Percentiles rank a stretch among this genome's conserved stretches.
Evolutionary conservation across 177 flowering plant species (phyloP).

Genomic region (Vitis hybrid): DNA sequence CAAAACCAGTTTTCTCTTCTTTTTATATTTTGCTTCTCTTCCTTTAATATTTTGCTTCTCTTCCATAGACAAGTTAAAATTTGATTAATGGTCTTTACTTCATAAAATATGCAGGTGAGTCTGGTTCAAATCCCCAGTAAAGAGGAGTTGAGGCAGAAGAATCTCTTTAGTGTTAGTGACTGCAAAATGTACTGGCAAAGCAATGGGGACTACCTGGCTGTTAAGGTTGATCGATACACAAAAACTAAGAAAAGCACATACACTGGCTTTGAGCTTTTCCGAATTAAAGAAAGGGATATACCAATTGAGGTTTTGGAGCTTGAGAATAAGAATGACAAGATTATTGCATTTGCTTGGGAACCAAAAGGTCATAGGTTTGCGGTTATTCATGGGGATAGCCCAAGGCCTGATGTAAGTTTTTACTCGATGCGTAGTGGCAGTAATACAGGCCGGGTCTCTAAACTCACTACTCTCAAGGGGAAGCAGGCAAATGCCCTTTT

Average conservation of each 20-base stretch:
- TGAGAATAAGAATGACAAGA: conserved; percentile 93
- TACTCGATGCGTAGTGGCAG: conserved; percentile 73
- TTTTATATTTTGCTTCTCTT: not conserved
- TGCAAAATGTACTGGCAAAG: conserved; percentile 99
- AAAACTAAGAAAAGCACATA: conserved; percentile 96
- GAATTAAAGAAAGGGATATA: conserved; percentile 91
- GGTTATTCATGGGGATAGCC: conserved; percentile 89
- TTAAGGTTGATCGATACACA: conserved; percentile 89
- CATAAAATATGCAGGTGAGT: conserved; percentile 55
- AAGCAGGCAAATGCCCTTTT: conserved; percentile 95
- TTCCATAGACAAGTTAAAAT: not conserved
- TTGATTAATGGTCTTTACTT: not conserved
- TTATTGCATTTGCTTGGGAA: conserved; percentile 98
- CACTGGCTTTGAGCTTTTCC: conserved; percentile 96
- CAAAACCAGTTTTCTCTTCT: not conserved
- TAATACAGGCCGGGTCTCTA: conserved; percentile 67
- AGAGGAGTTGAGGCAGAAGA: conserved; percentile 91
- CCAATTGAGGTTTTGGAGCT: conserved; percentile 98
- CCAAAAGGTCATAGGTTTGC: conserved; percentile 99
- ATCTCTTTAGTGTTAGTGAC: conserved; percentile 95
- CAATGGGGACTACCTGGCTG: conserved; percentile 97
- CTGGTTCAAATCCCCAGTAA: conserved; percentile 90
- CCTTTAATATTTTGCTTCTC: not conserved
- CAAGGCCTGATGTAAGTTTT: conserved; percentile 86
- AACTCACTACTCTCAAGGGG: conserved; percentile 84